Evolutionary conservation across 495 filamentous ascomycete genomes (phyloP), one percentile per base, ranked within the genome.

Genomic region (Aspergillus bertholletiae): DNA sequence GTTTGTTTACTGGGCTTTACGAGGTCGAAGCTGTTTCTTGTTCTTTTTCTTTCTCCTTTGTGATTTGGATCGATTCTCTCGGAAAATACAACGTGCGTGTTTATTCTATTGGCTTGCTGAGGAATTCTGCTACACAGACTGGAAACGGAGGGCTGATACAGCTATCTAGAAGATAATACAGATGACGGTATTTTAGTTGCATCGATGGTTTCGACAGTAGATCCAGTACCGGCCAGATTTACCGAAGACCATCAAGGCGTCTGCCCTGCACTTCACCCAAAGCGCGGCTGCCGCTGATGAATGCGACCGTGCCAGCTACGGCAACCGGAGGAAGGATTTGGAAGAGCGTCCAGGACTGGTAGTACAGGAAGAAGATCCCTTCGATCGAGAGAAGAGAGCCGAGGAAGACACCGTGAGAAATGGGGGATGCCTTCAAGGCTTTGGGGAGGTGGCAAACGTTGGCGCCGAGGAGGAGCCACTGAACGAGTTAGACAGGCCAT

Each of bases 311-410:
- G 20, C 86, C 86, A 47, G 88, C 81, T 39, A 81, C 73, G 30
- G 78, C 81, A 57, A 83, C 83, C 48, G 84, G 85, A 9, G 92
- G 92, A 35, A 98, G 80, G 24, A 81, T 82, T 75, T 96, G 87
- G 81, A 97, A 98, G 43, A 98, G 75, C 60, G 86, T 96, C 94
- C 93, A 97, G 60, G 74, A 86, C 27, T 81, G 88, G 68, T 97
- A 98, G 79, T 98, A 98, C 68, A 96, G 70, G 79, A 92, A 92
- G 75, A 97, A 97, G 59, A 96, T 83, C 7, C 82, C 88, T 71
- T 98, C 94, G 76, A 98, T 85, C 12, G 84, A 82, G 23, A 96
- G 32, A 55, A 98, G 83, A 8, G 90, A 94, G 37, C 85, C 86
- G 56, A 93, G 86, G 73, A 97, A 96, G 40, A 88, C 63, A 37